Evolutionary conservation across 169 alveolate genomes (phyloP).

Genomic region (Eimeria falciformis): DNA sequence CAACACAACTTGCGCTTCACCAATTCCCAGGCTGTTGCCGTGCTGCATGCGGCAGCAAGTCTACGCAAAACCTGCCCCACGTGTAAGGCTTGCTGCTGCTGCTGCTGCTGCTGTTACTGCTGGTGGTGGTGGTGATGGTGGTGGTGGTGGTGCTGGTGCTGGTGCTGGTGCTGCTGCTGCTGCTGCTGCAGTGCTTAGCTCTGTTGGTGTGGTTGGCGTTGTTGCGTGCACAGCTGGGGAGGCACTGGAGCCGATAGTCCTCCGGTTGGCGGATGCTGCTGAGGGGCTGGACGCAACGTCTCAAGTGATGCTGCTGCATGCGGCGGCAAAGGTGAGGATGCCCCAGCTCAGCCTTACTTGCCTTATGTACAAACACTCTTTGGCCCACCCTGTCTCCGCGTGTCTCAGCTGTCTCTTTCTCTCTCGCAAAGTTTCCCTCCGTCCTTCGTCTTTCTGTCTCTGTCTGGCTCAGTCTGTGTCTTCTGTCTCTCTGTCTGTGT

Average conservation of each 20-base stretch:
- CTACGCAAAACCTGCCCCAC: neutral
- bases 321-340: neutral
- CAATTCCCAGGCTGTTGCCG: neutral
- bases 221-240: neutral
- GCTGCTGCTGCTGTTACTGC: neutral
- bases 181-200: neutral
- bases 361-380: neutral
- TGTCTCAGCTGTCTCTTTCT: neutral
- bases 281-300: neutral
- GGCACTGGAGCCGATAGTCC: neutral
- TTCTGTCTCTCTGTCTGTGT: no score
- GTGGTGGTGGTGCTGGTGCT: neutral
- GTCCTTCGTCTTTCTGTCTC: no score
- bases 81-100: neutral
- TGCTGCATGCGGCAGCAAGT: constrained; percentile 20
- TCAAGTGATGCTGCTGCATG: constrained; percentile 12
- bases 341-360: no score
- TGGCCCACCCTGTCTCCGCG: neutral
- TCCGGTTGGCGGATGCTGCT: constrained; percentile 1
- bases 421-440: no score
- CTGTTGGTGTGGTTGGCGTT: neutral
- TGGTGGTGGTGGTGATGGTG: neutral
- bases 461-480: no score
- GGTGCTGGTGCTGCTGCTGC: neutral
- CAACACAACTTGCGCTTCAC: neutral